phyloP scores from a whole-genome alignment of 352 stramenopile species.

The Globisporangium megalacanthum region DNA sequence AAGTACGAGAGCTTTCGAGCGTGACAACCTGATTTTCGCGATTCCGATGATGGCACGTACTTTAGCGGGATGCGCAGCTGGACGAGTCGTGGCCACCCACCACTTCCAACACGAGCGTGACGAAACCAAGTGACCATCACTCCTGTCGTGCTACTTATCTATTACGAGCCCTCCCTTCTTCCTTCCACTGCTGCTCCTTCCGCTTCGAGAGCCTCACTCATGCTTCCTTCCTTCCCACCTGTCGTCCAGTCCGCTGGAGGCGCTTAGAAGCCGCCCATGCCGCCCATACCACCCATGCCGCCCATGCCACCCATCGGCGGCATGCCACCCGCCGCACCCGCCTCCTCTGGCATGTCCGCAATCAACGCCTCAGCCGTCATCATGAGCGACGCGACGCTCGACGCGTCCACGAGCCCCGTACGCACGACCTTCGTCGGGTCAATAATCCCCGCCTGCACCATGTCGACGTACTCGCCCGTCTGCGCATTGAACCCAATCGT shows the following conservation, averaged over 20 bases:
- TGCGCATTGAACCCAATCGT: constrained; percentile 97
- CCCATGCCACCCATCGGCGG: constrained; percentile 77
- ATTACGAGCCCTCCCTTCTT: no score
- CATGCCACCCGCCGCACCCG: constrained; percentile 30
- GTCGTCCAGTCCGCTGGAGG: not conserved
- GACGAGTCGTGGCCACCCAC: no score
- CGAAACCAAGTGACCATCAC: no score
- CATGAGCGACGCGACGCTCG: constrained; percentile 98
- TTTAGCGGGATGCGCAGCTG: no score
- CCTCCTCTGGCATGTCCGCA: constrained; percentile 92
- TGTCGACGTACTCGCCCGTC: constrained; percentile 96
- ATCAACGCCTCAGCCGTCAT: constrained; percentile 99
- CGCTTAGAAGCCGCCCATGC: constrained; percentile 72
- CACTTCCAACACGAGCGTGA: no score
- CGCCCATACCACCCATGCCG: constrained; percentile 72
- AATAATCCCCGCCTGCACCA: constrained; percentile 98
- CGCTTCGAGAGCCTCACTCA: not conserved
- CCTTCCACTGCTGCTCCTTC: no score
- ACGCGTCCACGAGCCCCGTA: constrained; percentile 97
- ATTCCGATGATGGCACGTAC: no score
- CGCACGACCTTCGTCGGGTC: constrained; percentile 98
- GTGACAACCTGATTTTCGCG: no score
- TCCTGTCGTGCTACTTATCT: no score
- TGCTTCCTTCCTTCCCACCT: no score
- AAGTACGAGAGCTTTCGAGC: no score